phyloP scores from a whole-genome alignment of 2,329 filamentous ascomycete species.

The Ilyonectria destructans region DNA sequence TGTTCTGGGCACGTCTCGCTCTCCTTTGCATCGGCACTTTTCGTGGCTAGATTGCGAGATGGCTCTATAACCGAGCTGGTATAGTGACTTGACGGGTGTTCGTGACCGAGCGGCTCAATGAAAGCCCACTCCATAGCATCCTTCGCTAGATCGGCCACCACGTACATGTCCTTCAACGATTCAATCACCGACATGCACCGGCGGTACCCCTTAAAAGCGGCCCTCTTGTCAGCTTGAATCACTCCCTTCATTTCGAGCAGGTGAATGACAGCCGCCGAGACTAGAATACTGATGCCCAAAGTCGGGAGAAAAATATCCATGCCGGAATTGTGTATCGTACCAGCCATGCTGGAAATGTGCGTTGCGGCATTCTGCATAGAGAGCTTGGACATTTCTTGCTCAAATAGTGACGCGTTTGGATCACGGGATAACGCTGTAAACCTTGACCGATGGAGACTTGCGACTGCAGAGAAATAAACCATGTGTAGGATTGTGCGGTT shows the following conservation, averaged over 20 bases:
- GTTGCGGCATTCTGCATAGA: conserved; percentile 88
- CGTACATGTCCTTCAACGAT: conserved; percentile 28
- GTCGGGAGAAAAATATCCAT: conserved; percentile 87
- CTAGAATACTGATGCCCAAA: conserved; percentile 88
- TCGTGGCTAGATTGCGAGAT: background rate
- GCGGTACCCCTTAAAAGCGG: conserved; percentile 18
- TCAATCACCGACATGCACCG: conserved; percentile 27
- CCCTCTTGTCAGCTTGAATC: conserved; percentile 18
- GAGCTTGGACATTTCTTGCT: conserved; percentile 85
- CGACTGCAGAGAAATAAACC: conserved; percentile 91
- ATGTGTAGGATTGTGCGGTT: conserved; percentile 91
- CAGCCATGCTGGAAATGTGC: conserved; percentile 87
- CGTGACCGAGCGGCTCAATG: background rate
- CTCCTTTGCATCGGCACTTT: background rate
- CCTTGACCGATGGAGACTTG: conserved; percentile 93
- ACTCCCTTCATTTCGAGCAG: conserved; percentile 66
- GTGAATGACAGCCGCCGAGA: conserved; percentile 93
- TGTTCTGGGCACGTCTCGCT: background rate
- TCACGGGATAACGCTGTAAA: conserved; percentile 75
- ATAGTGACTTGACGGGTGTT: background rate
- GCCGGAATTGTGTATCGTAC: conserved; percentile 78
- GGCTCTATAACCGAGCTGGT: background rate
- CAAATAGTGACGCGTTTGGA: conserved; percentile 72
- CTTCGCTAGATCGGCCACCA: conserved; percentile 29
- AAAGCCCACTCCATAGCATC: conserved; percentile 29